Base-by-base conservation (phyloP, 1,284 basidiomycete genomes). In the Mycosarcoma maydis region DNA sequence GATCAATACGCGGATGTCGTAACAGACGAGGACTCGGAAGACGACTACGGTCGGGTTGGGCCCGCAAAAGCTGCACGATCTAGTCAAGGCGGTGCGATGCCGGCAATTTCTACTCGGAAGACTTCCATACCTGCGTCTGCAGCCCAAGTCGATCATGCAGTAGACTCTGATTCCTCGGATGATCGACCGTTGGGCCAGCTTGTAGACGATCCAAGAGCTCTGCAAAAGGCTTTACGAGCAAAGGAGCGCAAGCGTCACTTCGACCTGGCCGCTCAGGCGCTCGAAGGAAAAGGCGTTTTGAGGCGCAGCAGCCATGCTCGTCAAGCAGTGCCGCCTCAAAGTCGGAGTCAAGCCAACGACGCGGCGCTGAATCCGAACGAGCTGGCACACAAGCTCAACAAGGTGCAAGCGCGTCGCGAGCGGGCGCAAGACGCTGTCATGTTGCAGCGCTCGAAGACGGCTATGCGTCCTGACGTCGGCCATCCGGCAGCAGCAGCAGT, bases 1-100 rank as follows among this genome's bases (percentile, higher is more conserved):
- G 66, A 66, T 13, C 51, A 57, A n/a, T 56, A 53, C 9, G 37
- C 37, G 10, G 40, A 54, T n/a, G 58, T 41, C n/a, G 33, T 57
- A 44, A 65, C 72, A 13, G 70, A 68, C 32, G 52, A 67, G n/a
- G 74, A 72, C 7, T 75, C 70, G 6, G 75, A 76, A 20, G 72
- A 73, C 29, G 49, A 65, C 45, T 73, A 76, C 36, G 72, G 66
- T 13, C 29, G 37, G 10, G 23, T 40, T 4, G 54, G 47, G 42
- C 29, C 24, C 7, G 22, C 43, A 10, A 38, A 45, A n/a, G 38
- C 52, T 26, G n/a, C 48, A 16, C 39, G 40, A n/a, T 6, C 42
- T 24, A 33, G 44, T 45, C 48, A 34, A 22, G 20, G 42, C 6
- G 44, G 34, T 26, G 41, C 22, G 5, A 39, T 46, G 33, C 61